Base-by-base conservation (phyloP, 345 rosid genomes). In the Nasturtium officinale region DNA sequence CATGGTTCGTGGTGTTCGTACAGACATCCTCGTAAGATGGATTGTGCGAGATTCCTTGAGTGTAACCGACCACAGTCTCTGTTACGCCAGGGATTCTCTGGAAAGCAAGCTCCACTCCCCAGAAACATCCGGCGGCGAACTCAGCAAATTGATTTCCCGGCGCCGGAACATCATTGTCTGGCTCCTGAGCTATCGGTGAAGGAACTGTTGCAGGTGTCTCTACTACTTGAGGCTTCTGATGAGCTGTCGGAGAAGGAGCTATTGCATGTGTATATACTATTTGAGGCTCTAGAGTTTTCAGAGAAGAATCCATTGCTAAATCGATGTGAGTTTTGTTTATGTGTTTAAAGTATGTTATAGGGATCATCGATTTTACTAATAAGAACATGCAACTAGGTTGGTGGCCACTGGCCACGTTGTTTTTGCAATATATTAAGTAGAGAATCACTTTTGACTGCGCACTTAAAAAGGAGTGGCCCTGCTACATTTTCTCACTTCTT, bases 101-200 rank as follows among this genome's bases (percentile, higher is more conserved):
- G 74, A 81, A 86, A 20, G 84, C 88, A 81, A 94, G 78, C 77
- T 94, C 97, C 11, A 88, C 90, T 3, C 98, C 92, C 98, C 98
- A 93, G 77, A 93, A 93, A 57, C 97, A 93, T 0, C 98, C 97
- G 0, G 96, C 98, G 9, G 96, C 98, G 52, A 94, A 88, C 74
- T 94, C 91, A 17, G 85, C 85, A 73, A 91, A 94, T 74, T 72
- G 81, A 78, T 83, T 92, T 11, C 97, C 97, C 2, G 92, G 89
- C 2, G 88, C 87, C 1, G 97, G 96, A 2, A 82, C 63, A 62
- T 89, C 97, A 25, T 84, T 85, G 64, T 94, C 97, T 0, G 96
- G 86, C 28, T 85, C 87, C 48, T 83, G 92, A 17, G 91, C 81
- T 82, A 86, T 69, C 18, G 94, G 81, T 3, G 90, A 83, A 79